Evolutionary conservation across 2,329 filamentous ascomycete species (phyloP), one percentile per base, ranked within the genome.

Genomic region (Talaromyces sp.): DNA sequence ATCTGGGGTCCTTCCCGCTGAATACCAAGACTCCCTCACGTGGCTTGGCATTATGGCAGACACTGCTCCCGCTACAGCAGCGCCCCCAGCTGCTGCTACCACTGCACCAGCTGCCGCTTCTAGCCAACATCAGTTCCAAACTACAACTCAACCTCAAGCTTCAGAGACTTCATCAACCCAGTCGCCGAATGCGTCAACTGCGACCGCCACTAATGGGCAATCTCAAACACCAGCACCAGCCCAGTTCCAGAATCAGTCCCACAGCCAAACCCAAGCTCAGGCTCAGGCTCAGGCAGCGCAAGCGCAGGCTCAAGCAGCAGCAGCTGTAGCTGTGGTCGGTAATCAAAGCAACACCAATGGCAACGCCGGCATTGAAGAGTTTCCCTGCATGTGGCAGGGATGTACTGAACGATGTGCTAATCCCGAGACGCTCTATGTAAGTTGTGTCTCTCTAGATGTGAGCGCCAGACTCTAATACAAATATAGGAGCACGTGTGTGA

Each of bases 401-500:
- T 89, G 87, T 72, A 82, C 83, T 69, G 87, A 89, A 71, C 83
- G 85, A 68, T 83, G 81, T 69, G 77, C 85, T 41, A 84, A 82
- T 43, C 80, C 87, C 9, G 86, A 88, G 72, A 76, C 83, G 60
- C 85, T 89, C 72, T 89, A 89, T 75, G 87, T 88, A 82, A 79
- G 77, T 70, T 61, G 14, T 22, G 11, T 39, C 52, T 56, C 33
- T 14, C 22, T 37, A 11, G 33, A 37, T 37, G 1, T 10, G n/a
- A 56, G 56, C 5, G 3, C 13, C 37, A 33, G n/a, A 41, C 37
- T 45, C 60, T 67, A 59, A 61, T 63, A 62, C 56, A 11, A 31
- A 19, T 24, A 47, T 73, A 98, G 93, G 94, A 98, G 74, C 95
- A 99, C 79, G 93, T 99, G 71, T 98, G 95, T 80, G 95, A 98